Base-by-base conservation (phyloP, 192 early-diverging fungal genomes). In the Obelidium mucronatum region DNA sequence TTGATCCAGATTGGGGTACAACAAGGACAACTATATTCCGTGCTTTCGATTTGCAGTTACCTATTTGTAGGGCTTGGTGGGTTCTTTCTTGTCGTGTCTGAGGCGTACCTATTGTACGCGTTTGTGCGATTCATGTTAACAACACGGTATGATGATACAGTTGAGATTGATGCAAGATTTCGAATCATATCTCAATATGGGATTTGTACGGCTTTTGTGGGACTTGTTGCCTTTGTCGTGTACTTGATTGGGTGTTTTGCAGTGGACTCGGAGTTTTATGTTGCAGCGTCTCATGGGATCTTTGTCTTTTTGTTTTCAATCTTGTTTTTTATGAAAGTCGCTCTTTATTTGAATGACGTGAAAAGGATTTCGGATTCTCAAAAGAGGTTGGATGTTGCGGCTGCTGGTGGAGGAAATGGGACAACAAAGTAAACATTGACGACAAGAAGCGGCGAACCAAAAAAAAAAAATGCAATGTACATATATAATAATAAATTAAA, bases 171-270 rank as follows among this genome's bases (percentile, higher is more conserved):
- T 33, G 58, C 33, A 15, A 17, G 26, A 1, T 60, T 60, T 33
- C n/a, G 19, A 33, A 60, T 60, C 15, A 33, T 60, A 31, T 60
- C 58, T 15, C 15, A 60, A 33, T 60, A 60, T n/a, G 58, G 58
- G 2, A 60, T 60, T 33, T 17, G n/a, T 31, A 28, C 58, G 26
- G 15, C 58, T 26, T 15, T 17, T 5, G 15, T 3, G 2, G 15
- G 26, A 1, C 24, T 60, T 15, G 58, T 28, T 2, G 15, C 58
- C 13, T 60, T 60, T n/a, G 33, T 33, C 26, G 22, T 60, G 26
- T 60, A 60, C 30, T 2, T 60, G 1, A 2, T 31, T 4, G 58
- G 58, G 19, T 60, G 22, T 60, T 60, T 33, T 15, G 15, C 15
- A 0, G 2, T 28, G 26, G 17, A 60, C 33, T 60, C 33, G 15